Conservation (phyloP, 768 basidiomycete species). For the Amanita rimosa region DNA sequence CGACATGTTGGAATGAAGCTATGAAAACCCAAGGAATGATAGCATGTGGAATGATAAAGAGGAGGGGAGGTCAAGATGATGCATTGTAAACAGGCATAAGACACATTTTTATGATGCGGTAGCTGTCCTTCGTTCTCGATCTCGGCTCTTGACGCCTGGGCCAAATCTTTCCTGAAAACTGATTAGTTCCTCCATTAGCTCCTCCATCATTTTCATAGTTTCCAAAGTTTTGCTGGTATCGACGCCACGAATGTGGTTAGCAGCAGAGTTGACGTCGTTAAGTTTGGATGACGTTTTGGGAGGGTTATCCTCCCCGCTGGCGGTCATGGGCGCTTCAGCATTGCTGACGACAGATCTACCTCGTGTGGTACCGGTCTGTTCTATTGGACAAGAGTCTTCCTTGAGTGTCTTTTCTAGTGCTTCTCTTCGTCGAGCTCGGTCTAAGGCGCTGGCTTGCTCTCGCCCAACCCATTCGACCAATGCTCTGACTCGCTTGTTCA, state of each 20-base stretch:
- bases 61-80: slow-evolving; percentile 3
- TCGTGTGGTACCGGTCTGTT: slow-evolving; percentile 5
- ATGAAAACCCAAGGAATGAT: slow-evolving; percentile 1
- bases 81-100: slow-evolving; percentile 3
- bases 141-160: slow-evolving; percentile 36
- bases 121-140: slow-evolving; percentile 36
- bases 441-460: slow-evolving; percentile 68
- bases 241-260: slow-evolving; percentile 15
- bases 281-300: slow-evolving; percentile 5
- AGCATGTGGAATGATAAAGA: background rate
- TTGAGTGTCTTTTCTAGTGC: slow-evolving; percentile 49
- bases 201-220: slow-evolving; percentile 83
- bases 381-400: slow-evolving; percentile 15
- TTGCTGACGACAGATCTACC: slow-evolving; percentile 9
- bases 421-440: slow-evolving; percentile 57
- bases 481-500: slow-evolving; percentile 89
- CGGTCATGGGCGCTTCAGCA: slow-evolving; percentile 20
- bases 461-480: slow-evolving; percentile 92
- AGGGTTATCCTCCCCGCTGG: slow-evolving; percentile 13
- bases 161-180: slow-evolving; percentile 83
- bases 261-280: slow-evolving; percentile 9
- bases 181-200: slow-evolving; percentile 83
- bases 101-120: slow-evolving; percentile 14
- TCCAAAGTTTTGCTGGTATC: slow-evolving; percentile 8
- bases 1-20: background rate